Conservation (phyloP, 345 rosid species). For the Heritiera littoralis region DNA sequence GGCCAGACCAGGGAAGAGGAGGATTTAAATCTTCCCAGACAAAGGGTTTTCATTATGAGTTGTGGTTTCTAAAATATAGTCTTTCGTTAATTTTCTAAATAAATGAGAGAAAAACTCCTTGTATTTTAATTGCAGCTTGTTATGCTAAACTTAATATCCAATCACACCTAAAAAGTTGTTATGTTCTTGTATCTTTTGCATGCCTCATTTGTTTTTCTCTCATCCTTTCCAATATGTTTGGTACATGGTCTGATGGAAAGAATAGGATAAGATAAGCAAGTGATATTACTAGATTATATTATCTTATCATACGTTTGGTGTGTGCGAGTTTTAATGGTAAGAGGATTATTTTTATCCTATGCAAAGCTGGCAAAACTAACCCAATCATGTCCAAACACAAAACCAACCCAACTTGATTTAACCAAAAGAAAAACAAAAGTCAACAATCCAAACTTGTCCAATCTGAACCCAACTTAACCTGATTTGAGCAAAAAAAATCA, state of each 20-base stretch:
- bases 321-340: background rate
- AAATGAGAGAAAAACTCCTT: background rate
- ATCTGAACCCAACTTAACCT: background rate
- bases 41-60: background rate
- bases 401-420: background rate
- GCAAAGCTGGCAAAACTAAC: background rate
- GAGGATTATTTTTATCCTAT: conserved; percentile 3
- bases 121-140: background rate
- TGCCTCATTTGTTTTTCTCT: background rate
- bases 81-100: background rate
- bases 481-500: background rate
- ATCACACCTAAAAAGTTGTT: background rate
- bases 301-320: background rate
- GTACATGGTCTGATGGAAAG: background rate
- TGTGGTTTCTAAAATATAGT: background rate
- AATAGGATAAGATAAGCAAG: no score
- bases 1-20: background rate
- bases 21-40: background rate
- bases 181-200: background rate
- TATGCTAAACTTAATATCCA: conserved; percentile 3
- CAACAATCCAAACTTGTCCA: background rate
- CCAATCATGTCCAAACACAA: background rate
- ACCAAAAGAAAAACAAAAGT: background rate
- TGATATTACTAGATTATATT: background rate
- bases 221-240: background rate